Percentiles rank a stretch among this genome's conserved stretches.
These are phyloP conservation scores for Leccinum fallax DNA, from an alignment of 1,284 basidiomycete species.

Conservation along the genomic window DNA sequence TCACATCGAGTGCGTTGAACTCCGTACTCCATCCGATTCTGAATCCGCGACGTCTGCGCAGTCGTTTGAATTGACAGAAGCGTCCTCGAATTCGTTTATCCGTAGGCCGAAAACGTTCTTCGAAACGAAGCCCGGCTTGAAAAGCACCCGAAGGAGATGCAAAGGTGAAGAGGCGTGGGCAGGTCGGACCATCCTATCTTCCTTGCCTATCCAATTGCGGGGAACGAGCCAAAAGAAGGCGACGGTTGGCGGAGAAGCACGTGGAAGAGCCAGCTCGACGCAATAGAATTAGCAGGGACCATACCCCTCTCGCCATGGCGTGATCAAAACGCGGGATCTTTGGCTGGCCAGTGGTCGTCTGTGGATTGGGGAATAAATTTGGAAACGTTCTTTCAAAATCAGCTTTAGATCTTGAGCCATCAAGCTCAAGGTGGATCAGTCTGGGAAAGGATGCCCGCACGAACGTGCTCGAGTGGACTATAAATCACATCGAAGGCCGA, in stretches of 20 bases:
- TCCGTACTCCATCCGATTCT: not conserved
- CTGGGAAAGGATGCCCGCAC: not conserved
- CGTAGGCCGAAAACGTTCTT: not conserved
- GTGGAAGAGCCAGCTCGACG: not conserved
- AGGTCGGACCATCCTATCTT: not conserved
- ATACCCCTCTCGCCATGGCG: not conserved
- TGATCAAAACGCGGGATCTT: not conserved
- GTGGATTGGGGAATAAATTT: not conserved
- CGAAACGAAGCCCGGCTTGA: not conserved
- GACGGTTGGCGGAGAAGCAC: not conserved
- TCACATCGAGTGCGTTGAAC: too few relatives aligned
- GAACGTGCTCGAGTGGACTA: not conserved
- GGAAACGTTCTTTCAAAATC: not conserved
- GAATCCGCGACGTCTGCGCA: not conserved
- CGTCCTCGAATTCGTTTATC: not conserved
- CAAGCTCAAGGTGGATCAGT: not conserved
- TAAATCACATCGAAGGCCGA: not conserved
- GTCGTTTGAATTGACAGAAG: not conserved
- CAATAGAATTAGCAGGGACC: not conserved
- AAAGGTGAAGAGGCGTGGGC: not conserved
- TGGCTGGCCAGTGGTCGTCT: not conserved
- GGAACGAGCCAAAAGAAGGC: not conserved
- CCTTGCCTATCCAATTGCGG: not conserved
- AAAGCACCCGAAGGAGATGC: not conserved
- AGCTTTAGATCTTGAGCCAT: not conserved